Percentiles rank a stretch among this genome's conserved stretches.
Conservation (phyloP, 495 filamentous ascomycete genomes). For the Xylaria cubensis region DNA sequence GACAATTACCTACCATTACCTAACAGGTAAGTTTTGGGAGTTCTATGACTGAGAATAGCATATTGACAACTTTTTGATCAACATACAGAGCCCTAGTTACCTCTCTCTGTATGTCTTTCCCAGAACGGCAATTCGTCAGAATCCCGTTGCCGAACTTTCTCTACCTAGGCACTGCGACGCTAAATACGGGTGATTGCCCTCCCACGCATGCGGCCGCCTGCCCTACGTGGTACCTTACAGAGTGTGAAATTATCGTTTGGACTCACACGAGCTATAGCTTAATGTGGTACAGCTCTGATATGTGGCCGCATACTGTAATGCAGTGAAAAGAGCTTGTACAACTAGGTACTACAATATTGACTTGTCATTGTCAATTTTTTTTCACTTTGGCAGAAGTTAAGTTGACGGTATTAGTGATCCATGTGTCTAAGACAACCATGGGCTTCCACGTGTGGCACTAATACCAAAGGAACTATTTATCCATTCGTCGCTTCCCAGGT, state of each 20-base stretch:
- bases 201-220: neutral
- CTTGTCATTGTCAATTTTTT: neutral
- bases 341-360: neutral
- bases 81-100: too few species aligned
- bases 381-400: neutral
- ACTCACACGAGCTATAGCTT: neutral
- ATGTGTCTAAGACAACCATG: neutral
- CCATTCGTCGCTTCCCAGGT: neutral
- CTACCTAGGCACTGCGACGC: neutral
- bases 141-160: slow-evolving; percentile 10
- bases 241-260: neutral
- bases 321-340: neutral
- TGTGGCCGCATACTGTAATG: neutral
- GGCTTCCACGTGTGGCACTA: neutral
- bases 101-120: neutral
- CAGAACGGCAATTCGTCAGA: slow-evolving; percentile 7
- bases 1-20: too few species aligned
- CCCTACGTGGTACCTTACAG: neutral
- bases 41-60: neutral
- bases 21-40: too few species aligned
- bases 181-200: slow-evolving; percentile 1
- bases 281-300: neutral
- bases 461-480: neutral
- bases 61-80: neutral
- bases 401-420: neutral